Base-by-base conservation (phyloP, 345 rosid species). In the Lepidium sativum region DNA sequence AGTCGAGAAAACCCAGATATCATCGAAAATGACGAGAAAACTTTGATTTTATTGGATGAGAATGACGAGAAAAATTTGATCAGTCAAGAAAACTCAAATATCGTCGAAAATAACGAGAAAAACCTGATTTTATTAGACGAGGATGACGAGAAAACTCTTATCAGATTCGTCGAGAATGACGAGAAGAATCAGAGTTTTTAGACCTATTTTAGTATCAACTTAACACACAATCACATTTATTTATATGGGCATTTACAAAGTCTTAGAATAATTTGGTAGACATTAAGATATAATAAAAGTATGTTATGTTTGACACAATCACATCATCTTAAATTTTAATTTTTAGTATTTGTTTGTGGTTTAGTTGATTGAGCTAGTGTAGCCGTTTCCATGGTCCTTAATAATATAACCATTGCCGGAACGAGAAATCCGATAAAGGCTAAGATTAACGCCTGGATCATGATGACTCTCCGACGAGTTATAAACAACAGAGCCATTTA, bases 361-460 rank as follows among this genome's bases (percentile, higher is more conserved):
- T 20, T 35, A 67, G 64, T 44, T 47, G 31, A 35, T 25, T 54
- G 67, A 82, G 72, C 72, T 74, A 15, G 57, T 66, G 69, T 65
- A 52, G 27, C 77, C 83, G 51, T 69, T 74, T 70, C 62, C 68
- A 60, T 69, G 54, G 4, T 54, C 91, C 79, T 76, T 79, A 56
- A 66, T 54, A 51, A 56, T 53, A 70, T 69, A 63, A 33, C 74
- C 86, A 38, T 67, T 14, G 1, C 75, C 52, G 15, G 85, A 44
- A 63, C 47, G 32, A 65, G 55, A 83, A 54, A 81, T 83, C 61
- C 82, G 66, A 8, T 68, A 68, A 48, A 84, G 63, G 15, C 83
- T 27, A 51, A 84, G 79, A 67, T 83, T 96, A 40, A 82, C 85
- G 2, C 98, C 96, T 20, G 98, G 96, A 62, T 88, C 87, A 45